phyloP scores from a whole-genome alignment of 352 stramenopile genomes.

The Globisporangium polare region DNA sequence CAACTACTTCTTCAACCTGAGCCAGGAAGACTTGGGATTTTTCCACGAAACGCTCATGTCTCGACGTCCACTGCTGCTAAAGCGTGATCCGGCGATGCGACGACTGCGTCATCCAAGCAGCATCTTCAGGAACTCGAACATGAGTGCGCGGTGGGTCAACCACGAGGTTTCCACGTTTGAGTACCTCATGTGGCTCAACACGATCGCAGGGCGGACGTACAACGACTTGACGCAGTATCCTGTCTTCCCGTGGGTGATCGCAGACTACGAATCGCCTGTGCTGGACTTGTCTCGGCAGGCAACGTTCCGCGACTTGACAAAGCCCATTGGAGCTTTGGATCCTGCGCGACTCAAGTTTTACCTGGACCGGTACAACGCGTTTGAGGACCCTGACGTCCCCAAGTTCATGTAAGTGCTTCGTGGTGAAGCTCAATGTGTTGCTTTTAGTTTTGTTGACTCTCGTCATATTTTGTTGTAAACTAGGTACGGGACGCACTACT shows the following conservation, averaged over 20 bases:
- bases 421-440: no score
- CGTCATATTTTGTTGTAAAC: no score
- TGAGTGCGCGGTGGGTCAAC: slow-evolving; percentile 69
- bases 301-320: slow-evolving; percentile 95
- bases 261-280: slow-evolving; percentile 77
- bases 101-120: slow-evolving; percentile 75
- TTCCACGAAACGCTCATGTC: slow-evolving; percentile 72
- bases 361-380: slow-evolving; percentile 91
- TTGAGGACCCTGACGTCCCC: slow-evolving; percentile 84
- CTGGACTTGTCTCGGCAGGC: slow-evolving; percentile 64
- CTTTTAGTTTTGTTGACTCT: no score
- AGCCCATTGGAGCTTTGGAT: slow-evolving; percentile 97
- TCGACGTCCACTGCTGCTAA: slow-evolving; percentile 52
- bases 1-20: slow-evolving; percentile 85
- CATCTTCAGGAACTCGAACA: slow-evolving; percentile 74
- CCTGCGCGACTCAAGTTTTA: slow-evolving; percentile 89
- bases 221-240: slow-evolving; percentile 96
- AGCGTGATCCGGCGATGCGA: slow-evolving; percentile 65
- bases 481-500: slow-evolving; percentile 90
- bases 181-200: slow-evolving; percentile 93
- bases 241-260: slow-evolving; percentile 91
- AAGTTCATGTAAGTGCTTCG: slow-evolving; percentile 75
- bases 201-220: slow-evolving; percentile 83
- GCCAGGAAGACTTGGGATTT: slow-evolving; percentile 37
- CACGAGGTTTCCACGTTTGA: slow-evolving; percentile 96